Evolutionary conservation across 306 rosid genomes (phyloP).

Genomic region (Senna tora): DNA sequence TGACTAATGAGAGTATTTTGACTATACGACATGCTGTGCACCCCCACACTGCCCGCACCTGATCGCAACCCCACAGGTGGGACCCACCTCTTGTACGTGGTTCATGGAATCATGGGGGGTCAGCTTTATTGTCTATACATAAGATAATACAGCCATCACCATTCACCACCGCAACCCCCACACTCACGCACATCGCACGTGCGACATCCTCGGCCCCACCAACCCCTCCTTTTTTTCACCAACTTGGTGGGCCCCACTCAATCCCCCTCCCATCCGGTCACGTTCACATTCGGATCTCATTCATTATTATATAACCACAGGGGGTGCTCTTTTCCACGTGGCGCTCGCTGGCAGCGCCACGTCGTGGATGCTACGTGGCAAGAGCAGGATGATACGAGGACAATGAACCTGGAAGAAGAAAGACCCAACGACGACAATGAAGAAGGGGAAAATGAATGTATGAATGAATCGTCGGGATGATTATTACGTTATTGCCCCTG

Average conservation of each 20-base stretch:
- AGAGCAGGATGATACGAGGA: neutral
- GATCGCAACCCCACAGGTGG: neutral
- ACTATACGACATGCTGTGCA: no score
- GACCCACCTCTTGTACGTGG: neutral
- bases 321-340: neutral
- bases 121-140: neutral
- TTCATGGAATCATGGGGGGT: neutral
- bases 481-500: neutral
- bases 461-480: no score
- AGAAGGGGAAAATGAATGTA: neutral
- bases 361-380: neutral
- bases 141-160: neutral
- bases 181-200: constrained; percentile 13
- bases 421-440: neutral
- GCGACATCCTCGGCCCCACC: neutral
- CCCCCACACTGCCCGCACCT: neutral
- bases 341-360: neutral
- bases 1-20: no score
- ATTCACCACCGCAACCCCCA: neutral
- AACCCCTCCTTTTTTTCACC: neutral
- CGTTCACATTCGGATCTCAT: neutral
- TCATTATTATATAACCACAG: neutral
- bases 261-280: neutral
- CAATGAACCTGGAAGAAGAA: neutral
- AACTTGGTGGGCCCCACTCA: neutral